Conservation (phyloP, 352 stramenopile genomes). For the Phytophthora sojae region DNA sequence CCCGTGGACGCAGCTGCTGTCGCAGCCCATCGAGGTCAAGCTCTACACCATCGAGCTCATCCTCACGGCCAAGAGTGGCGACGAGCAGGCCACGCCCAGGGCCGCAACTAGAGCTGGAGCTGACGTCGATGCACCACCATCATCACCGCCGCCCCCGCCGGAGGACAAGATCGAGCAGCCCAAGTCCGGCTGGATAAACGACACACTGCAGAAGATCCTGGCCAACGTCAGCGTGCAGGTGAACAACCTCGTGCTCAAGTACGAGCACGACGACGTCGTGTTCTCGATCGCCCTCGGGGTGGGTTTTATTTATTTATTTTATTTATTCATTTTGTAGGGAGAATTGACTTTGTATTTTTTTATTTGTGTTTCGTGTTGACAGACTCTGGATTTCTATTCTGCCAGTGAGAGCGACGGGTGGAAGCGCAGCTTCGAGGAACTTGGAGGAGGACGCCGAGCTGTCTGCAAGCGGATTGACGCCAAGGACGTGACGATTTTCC, state of each 20-base stretch:
- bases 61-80: slow-evolving; percentile 59
- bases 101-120: slow-evolving; percentile 2
- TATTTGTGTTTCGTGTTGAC: neutral
- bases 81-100: slow-evolving; percentile 32
- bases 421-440: slow-evolving; percentile 74
- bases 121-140: neutral
- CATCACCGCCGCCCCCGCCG: neutral
- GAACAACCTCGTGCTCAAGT: slow-evolving; percentile 91
- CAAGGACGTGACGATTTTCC: slow-evolving; percentile 85
- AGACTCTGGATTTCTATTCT: slow-evolving; percentile 84
- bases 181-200: slow-evolving; percentile 84
- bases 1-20: slow-evolving; percentile 89
- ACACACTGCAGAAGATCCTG: slow-evolving; percentile 83
- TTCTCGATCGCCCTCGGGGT: slow-evolving; percentile 86
- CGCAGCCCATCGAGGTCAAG: slow-evolving; percentile 89
- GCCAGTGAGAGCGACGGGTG: slow-evolving; percentile 66
- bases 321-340: neutral
- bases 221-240: slow-evolving; percentile 87
- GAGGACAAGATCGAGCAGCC: slow-evolving; percentile 74
- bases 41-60: slow-evolving; percentile 92
- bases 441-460: slow-evolving; percentile 48
- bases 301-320: slow-evolving; percentile 15
- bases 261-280: slow-evolving; percentile 88
- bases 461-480: slow-evolving; percentile 79
- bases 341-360: neutral